Base-by-base conservation (phyloP, 345 rosid genomes). In the Diplotaxis tenuifolia region DNA sequence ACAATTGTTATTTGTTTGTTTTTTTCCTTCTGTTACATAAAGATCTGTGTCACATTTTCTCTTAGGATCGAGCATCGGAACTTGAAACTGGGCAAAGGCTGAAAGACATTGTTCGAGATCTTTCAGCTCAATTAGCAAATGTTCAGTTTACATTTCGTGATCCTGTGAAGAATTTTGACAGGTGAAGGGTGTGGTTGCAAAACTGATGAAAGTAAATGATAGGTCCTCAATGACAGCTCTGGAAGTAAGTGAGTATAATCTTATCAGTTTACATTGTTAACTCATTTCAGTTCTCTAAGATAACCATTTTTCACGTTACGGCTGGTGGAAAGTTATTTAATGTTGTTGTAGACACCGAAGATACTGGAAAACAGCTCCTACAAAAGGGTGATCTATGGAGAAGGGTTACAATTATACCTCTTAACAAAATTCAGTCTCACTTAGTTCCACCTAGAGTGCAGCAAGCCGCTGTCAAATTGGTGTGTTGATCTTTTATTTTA, bases 121-220 rank as follows among this genome's bases (percentile, higher is more conserved):
- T 87, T 72, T 90, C 89, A 61, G 89, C 89, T 19, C 92, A 83
- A 25, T 61, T 92, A 68, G 84, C 94, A 62, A 92, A 88, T 85
- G 89, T 88, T 82, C 89, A 95, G 78, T 95, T 95, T 83, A 73
- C 79, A 16, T 95, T 86, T 70, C 82, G 89, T 12, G 99, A 95
- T 83, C 99, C 98, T 55, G 82, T 75, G 64, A 95, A 81, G 79
- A 85, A 88, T 70, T 95, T 95, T 80, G 96, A 95, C 58, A 86
- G 84, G 99, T 95, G 79, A 95, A 95, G 81, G 99, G 99, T 34
- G 97, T 90, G 75, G 94, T 95, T 32, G 96, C 99, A 77, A 92
- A 84, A 78, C 90, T 92, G 68, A 83, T 95, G 73, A 84, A 86
- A 81, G 98, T 95, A 62, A 95, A 87, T 77, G 92, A 95, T 78